Conservation (phyloP, 1,284 basidiomycete species). For the Puccinia polysora region DNA sequence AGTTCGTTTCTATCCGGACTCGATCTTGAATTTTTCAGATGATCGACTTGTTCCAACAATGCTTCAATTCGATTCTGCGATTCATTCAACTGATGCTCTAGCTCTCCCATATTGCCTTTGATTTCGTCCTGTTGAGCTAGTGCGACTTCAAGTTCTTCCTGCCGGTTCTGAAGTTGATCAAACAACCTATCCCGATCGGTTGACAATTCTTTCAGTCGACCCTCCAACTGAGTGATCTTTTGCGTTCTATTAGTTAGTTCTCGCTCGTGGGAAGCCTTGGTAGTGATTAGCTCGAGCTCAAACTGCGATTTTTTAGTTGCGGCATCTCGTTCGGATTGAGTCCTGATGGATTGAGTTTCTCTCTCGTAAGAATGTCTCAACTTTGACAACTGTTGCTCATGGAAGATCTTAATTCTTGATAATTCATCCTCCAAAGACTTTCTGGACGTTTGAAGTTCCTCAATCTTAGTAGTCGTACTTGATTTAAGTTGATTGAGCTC, state of each 20-base stretch:
- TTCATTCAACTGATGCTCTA: constrained; percentile 29
- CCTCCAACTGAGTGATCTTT: constrained; percentile 33
- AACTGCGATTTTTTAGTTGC: constrained; percentile 27
- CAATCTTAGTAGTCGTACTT: neutral
- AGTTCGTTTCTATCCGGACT: neutral
- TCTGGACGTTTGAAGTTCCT: constrained; percentile 31
- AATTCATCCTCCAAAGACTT: constrained; percentile 27
- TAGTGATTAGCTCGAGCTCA: constrained; percentile 33
- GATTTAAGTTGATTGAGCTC: constrained; percentile 16
- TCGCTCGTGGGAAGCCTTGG: constrained; percentile 31
- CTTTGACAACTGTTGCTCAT: constrained; percentile 37
- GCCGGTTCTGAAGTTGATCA: constrained; percentile 21
- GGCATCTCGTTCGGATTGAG: constrained; percentile 29
- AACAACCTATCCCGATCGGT: constrained; percentile 21
- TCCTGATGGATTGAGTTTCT: constrained; percentile 26
- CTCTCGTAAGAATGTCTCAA: constrained; percentile 38
- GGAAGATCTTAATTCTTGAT: neutral
- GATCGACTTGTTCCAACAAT: constrained; percentile 15
- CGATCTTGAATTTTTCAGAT: neutral
- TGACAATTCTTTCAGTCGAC: constrained; percentile 13
- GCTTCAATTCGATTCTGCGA: constrained; percentile 24
- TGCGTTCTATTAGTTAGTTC: constrained; percentile 29
- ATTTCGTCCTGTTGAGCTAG: constrained; percentile 25
- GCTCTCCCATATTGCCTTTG: constrained; percentile 20
- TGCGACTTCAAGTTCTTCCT: constrained; percentile 25